These are phyloP conservation scores for Thermochaetoides dissita DNA, from an alignment of 2,329 filamentous ascomycete genomes.

Conservation along the genomic window DNA sequence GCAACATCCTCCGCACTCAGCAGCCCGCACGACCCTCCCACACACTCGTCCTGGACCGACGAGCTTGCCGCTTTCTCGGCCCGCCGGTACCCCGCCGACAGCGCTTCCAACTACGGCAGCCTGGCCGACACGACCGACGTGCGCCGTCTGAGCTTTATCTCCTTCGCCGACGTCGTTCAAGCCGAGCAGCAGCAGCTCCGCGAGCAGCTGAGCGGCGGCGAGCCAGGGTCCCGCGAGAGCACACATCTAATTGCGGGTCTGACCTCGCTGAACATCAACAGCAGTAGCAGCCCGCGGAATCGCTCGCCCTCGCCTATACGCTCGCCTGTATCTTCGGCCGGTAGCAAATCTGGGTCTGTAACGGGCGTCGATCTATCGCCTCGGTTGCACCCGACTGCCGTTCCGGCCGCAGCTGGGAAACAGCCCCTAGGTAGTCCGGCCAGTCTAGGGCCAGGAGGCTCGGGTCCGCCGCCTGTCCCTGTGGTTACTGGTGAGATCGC, in stretches of 20 bases:
- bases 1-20: constrained; percentile 23
- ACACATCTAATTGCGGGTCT: constrained; percentile 51
- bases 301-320: constrained; percentile 64
- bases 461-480: constrained; percentile 18
- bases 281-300: constrained; percentile 33
- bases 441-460: constrained; percentile 10
- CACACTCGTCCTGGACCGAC: constrained; percentile 33
- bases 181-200: constrained; percentile 43
- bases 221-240: constrained; percentile 41
- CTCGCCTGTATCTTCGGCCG: constrained; percentile 60
- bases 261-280: constrained; percentile 40
- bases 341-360: constrained; percentile 58
- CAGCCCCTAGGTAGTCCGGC: constrained; percentile 49
- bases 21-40: constrained; percentile 26
- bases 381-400: constrained; percentile 40
- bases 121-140: constrained; percentile 60
- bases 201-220: constrained; percentile 19
- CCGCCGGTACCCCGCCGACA: constrained; percentile 32
- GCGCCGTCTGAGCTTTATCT: constrained; percentile 82
- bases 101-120: constrained; percentile 61
- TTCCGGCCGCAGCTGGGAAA: constrained; percentile 23
- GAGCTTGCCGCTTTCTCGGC: constrained; percentile 43
- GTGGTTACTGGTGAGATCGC: constrained; percentile 54
- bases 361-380: constrained; percentile 51
- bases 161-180: constrained; percentile 90